Evolutionary conservation across 768 basidiomycete species (phyloP).

Genomic region (Chalciporus pseudorubinellus): DNA sequence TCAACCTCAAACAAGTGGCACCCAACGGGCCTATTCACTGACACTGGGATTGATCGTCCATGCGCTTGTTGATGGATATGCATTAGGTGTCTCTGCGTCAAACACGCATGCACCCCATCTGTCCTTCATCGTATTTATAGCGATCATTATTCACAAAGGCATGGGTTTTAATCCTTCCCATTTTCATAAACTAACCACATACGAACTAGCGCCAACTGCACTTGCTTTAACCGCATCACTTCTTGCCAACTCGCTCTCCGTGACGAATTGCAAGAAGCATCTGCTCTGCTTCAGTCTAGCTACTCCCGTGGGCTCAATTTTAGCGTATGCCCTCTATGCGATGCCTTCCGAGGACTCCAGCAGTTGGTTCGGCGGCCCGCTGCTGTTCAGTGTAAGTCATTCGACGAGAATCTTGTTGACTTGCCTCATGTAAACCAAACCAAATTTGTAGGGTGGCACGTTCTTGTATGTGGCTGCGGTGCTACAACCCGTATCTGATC

Average conservation of each 20-base stretch:
- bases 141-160: constrained; percentile 92
- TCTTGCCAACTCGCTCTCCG: constrained; percentile 69
- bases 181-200: constrained; percentile 9
- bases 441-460: constrained; percentile 68
- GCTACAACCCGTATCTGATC: constrained; percentile 69
- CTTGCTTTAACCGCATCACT: constrained; percentile 86
- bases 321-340: constrained; percentile 69
- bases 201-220: constrained; percentile 74
- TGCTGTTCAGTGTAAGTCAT: constrained; percentile 77
- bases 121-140: constrained; percentile 85
- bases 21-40: constrained; percentile 58
- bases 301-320: constrained; percentile 78
- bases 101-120: constrained; percentile 44
- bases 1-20: constrained; percentile 21
- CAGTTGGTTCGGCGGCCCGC: constrained; percentile 66
- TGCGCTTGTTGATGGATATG: constrained; percentile 88
- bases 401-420: not conserved
- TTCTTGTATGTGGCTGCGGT: constrained; percentile 95
- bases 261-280: constrained; percentile 67
- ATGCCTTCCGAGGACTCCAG: constrained; percentile 41
- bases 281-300: constrained; percentile 77
- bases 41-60: constrained; percentile 88
- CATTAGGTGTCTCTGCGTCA: constrained; percentile 77
- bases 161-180: not conserved
- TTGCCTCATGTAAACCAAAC: constrained; percentile 1